A percentile compares a stretch with the other conserved stretches of the same genome.
These are phyloP conservation scores for Populus davidiana DNA, from an alignment of 345 rosid genomes.

Conservation along the genomic window DNA sequence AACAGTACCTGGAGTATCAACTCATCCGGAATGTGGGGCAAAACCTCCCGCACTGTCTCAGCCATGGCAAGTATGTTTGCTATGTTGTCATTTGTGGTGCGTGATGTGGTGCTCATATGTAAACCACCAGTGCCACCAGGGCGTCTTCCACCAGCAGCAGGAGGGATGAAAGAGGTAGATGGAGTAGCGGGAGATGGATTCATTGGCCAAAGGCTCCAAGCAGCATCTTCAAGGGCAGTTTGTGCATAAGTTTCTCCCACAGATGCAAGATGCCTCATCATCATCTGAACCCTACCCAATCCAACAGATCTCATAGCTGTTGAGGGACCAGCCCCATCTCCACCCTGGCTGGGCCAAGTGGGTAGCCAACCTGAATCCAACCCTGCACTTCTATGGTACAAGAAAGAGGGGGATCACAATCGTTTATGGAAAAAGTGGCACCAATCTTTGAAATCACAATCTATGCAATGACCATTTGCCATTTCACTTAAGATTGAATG, in stretches of 20 bases:
- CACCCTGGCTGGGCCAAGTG: conserved; percentile 69
- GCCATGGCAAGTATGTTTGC: conserved; percentile 90
- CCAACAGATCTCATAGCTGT: conserved; percentile 74
- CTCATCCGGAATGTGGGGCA: conserved; percentile 92
- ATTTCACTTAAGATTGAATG: not conserved
- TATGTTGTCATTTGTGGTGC: conserved; percentile 48
- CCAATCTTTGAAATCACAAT: not conserved
- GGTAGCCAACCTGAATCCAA: conserved; percentile 76
- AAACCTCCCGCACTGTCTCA: conserved; percentile 86
- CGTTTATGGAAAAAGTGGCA: not conserved
- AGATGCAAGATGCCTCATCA: conserved; percentile 99
- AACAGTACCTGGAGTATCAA: conserved; percentile 73
- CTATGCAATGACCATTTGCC: not conserved
- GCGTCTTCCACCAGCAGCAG: conserved; percentile 42
- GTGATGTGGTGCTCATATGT: conserved; percentile 58
- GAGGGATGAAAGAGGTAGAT: conserved; percentile 54
- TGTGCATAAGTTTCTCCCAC: conserved; percentile 93
- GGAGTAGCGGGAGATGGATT: conserved; percentile 65
- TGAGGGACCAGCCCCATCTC: conserved; percentile 92
- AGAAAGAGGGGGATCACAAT: conserved; percentile 10
- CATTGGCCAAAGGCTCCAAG: conserved; percentile 91
- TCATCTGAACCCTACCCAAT: conserved; percentile 86
- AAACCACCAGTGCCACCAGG: conserved; percentile 56
- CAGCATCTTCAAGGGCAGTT: conserved; percentile 77
- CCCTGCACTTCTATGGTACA: conserved; percentile 61